A percentile compares a stretch with the other conserved stretches of the same genome.
Evolutionary conservation across 2,329 filamentous ascomycete species (phyloP).

Genomic region (Coniochaeta sp.): DNA sequence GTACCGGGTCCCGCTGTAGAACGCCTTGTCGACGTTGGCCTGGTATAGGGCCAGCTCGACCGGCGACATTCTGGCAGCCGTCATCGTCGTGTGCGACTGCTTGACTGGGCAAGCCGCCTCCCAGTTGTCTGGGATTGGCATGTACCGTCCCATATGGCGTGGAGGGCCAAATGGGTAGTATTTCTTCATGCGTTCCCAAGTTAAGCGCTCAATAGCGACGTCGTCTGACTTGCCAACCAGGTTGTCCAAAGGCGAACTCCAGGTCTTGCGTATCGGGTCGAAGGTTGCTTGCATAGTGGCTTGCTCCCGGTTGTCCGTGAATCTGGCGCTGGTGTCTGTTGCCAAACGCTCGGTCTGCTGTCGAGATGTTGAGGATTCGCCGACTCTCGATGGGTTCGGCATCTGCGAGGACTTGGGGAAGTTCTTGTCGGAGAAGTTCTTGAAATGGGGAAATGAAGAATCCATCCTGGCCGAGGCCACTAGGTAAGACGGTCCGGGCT

Average conservation of each 20-base stretch:
- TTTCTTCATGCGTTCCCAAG: constrained; percentile 14
- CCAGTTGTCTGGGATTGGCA: constrained; percentile 16
- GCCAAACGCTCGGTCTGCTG: too few species aligned
- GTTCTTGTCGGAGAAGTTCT: neutral
- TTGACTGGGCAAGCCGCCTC: constrained; percentile 8
- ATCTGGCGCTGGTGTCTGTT: too few species aligned
- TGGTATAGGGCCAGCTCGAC: constrained; percentile 17
- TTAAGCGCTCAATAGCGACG: constrained; percentile 19
- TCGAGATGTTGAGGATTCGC: neutral
- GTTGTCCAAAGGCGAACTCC: neutral
- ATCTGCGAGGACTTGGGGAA: neutral
- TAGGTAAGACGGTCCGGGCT: neutral
- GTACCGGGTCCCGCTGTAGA: constrained; percentile 20
- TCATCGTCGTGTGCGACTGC: constrained; percentile 5
- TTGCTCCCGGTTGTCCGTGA: too few species aligned
- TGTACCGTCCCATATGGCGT: constrained; percentile 17
- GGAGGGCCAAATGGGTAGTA: constrained; percentile 24
- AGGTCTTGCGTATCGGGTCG: too few species aligned
- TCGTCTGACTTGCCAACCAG: constrained; percentile 4
- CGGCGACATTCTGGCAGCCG: constrained; percentile 11
- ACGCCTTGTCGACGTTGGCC: constrained; percentile 23
- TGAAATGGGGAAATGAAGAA: neutral
- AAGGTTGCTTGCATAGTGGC: too few species aligned
- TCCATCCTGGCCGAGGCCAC: neutral
- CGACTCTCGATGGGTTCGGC: neutral